Evolutionary conservation across 257 asterid species (phyloP).

Genomic region (Plantago ovata): DNA sequence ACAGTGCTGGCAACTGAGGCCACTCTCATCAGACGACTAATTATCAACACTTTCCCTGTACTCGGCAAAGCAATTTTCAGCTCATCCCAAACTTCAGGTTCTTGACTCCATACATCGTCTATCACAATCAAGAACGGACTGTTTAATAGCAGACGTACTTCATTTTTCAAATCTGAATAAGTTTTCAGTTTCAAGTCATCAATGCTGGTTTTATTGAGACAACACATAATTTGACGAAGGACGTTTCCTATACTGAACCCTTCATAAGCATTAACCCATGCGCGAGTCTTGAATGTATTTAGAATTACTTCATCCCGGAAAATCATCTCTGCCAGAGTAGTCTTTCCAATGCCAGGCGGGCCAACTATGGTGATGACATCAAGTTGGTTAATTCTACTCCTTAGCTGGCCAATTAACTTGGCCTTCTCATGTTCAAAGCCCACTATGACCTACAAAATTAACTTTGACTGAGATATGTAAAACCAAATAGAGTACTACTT

Average conservation of each 20-base stretch:
- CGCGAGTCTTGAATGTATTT: neutral
- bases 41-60: neutral
- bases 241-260: conserved; percentile 14
- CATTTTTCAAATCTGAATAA: conserved; percentile 14
- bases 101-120: neutral
- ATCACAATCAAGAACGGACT: neutral
- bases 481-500: too few relatives aligned
- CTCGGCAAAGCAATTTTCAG: neutral
- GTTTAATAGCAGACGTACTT: neutral
- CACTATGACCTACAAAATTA: too few relatives aligned
- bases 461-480: too few relatives aligned
- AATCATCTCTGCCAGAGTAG: conserved; percentile 13
- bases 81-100: neutral
- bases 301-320: neutral
- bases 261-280: conserved; percentile 4
- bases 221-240: conserved; percentile 15
- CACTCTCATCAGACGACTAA: neutral
- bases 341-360: conserved; percentile 19
- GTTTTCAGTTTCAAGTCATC: conserved; percentile 1
- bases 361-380: conserved; percentile 14
- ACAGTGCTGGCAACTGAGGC: neutral
- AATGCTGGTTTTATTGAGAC: neutral
- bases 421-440: conserved; percentile 5
- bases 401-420: neutral
- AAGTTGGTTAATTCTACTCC: neutral